Evolutionary conservation across 768 basidiomycete species (phyloP).

Genomic region (Tylopilus intermedius): DNA sequence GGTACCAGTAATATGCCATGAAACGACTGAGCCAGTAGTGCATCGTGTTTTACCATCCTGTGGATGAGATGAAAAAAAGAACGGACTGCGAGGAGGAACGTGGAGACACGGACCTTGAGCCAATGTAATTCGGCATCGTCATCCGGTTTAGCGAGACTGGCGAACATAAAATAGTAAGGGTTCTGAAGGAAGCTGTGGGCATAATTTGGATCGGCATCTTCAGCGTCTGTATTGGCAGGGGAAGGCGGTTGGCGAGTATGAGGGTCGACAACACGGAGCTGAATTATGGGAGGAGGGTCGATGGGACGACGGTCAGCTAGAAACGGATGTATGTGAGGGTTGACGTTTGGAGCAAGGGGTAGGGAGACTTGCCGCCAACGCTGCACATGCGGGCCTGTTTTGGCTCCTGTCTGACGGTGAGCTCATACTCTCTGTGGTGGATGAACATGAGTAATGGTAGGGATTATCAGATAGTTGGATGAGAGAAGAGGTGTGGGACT

Average conservation of each 20-base stretch:
- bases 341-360: slow-evolving; percentile 1
- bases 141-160: slow-evolving; percentile 82
- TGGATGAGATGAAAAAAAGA: slow-evolving; percentile 1
- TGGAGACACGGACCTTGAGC: slow-evolving; percentile 51
- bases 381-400: slow-evolving; percentile 91
- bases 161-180: slow-evolving; percentile 96
- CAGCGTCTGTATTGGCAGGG: slow-evolving; percentile 27
- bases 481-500: slow-evolving; percentile 5
- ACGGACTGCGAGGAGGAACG: neutral
- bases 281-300: slow-evolving; percentile 96
- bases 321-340: slow-evolving; percentile 1
- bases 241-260: slow-evolving; percentile 31
- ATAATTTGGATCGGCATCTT: slow-evolving; percentile 37
- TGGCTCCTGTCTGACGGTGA: slow-evolving; percentile 84
- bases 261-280: slow-evolving; percentile 81
- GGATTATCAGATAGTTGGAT: slow-evolving; percentile 10
- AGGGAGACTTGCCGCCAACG: slow-evolving; percentile 66
- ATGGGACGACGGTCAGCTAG: slow-evolving; percentile 92
- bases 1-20: too few relatives aligned
- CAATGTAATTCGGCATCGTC: slow-evolving; percentile 87
- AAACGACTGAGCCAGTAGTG: slow-evolving; percentile 88
- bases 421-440: slow-evolving; percentile 70
- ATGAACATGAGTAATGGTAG: slow-evolving; percentile 3
- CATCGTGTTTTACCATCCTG: slow-evolving; percentile 88
- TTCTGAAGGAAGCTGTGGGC: slow-evolving; percentile 73